Base-by-base conservation (phyloP, 305 asterid species). In the Fraxinus ornus region DNA sequence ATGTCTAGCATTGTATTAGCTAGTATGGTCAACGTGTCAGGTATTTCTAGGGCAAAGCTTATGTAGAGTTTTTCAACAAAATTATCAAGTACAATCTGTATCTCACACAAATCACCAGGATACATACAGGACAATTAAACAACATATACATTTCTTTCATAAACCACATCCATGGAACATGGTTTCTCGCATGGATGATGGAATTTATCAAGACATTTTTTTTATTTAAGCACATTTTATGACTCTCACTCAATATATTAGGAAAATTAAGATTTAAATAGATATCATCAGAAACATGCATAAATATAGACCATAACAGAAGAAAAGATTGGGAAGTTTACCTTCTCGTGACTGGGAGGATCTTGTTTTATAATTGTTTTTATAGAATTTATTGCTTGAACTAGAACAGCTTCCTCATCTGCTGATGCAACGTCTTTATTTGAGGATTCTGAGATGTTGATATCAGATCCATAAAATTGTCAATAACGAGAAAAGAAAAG, bases 341-440 rank as follows among this genome's bases (percentile, higher is more conserved):
- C 99, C 89, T 89, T 93, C 84, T 94, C 98, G 82, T 93, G 97
- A 83, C 86, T 85, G 76, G 87, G 80, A 75, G 98, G 98, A 86
- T 93, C 94, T 79, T 90, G 93, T 84, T 90, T 89, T 90, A 94
- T 86, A 90, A 96, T 93, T 80, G 91, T 88, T 89, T 89, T 93
- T 87, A 96, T 90, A 83, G 98, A 93, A 86, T 91, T 91, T 83
- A 94, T 91, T 62, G 97, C 92, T 92, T 94, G 98, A 86, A 92
- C 88, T 82, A 94, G 85, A 78, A 96, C 92, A 78, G 87, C 95
- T 83, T 94, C 99, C 79, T 89, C 97, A 75, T 83, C 91, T 88
- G 85, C 78, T 2, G 89, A 87, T 76, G 90, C 91, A 78, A 78
- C 82, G 77, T 84, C 90, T 84, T 82, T 80, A 78, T 85, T 92